Percentiles rank a stretch among this genome's conserved stretches.
phyloP scores from a whole-genome alignment of 1,284 basidiomycete species.

The Fomitopsis schrenkii region DNA sequence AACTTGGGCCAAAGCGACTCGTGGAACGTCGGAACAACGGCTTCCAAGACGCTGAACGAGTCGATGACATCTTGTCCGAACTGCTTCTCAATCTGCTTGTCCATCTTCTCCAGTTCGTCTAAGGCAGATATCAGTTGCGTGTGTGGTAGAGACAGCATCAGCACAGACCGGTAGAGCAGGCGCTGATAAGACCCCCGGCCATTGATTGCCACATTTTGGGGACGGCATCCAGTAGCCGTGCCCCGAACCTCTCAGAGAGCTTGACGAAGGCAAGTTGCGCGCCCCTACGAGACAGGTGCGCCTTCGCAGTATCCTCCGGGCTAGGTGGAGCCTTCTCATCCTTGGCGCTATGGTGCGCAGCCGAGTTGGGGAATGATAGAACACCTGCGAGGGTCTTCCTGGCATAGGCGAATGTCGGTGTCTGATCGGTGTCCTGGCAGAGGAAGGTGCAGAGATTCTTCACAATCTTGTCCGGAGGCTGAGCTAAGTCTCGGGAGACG shows the following conservation, averaged over 20 bases:
- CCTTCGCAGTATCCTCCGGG: conserved; percentile 43
- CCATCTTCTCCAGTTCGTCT: conserved; percentile 55
- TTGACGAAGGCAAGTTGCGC: conserved; percentile 82
- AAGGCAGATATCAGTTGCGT: conserved; percentile 6
- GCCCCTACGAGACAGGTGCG: conserved; percentile 72
- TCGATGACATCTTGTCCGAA: conserved; percentile 93
- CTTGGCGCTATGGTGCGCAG: conserved; percentile 35
- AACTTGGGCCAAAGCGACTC: conserved; percentile 68
- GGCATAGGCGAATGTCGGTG: conserved; percentile 80
- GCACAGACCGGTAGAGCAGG: conserved; percentile 57
- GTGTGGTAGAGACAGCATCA: conserved; percentile 15
- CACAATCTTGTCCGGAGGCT: conserved; percentile 88
- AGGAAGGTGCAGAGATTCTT: conserved; percentile 97
- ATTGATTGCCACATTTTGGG: conserved; percentile 96
- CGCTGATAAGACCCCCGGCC: conserved; percentile 70
- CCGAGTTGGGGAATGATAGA: conserved; percentile 60
- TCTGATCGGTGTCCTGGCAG: conserved; percentile 87
- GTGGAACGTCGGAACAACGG: conserved; percentile 77
- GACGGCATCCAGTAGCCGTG: conserved; percentile 68
- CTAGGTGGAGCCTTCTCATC: conserved; percentile 43
- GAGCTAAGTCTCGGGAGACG: conserved; percentile 56
- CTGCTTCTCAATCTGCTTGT: conserved; percentile 62
- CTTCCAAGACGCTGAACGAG: conserved; percentile 86
- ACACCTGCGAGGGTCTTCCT: conserved; percentile 70
- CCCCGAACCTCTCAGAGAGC: conserved; percentile 77